A percentile compares a stretch with the other conserved stretches of the same genome.
phyloP scores from a whole-genome alignment of 2,329 filamentous ascomycete species.

The Xylaria sp. region DNA sequence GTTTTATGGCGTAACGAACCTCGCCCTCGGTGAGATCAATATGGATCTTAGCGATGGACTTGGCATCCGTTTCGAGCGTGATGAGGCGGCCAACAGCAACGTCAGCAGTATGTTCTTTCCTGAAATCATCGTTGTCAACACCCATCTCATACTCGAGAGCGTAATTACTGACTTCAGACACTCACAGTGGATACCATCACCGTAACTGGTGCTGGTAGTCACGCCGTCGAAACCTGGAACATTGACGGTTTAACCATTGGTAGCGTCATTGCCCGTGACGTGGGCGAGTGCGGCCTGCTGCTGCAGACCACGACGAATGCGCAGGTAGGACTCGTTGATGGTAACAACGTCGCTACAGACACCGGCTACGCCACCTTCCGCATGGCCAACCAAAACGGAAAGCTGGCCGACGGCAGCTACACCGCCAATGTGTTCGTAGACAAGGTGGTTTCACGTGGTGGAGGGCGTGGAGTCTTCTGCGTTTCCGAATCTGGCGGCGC shows the following conservation, averaged over 20 bases:
- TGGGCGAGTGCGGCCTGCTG: conserved; percentile 62
- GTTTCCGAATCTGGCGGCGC: conserved; percentile 62
- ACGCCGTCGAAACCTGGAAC: conserved; percentile 66
- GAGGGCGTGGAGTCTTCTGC: conserved; percentile 63
- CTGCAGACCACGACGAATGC: conserved; percentile 60
- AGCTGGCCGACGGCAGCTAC: conserved; percentile 54
- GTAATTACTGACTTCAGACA: neutral
- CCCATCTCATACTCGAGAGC: neutral
- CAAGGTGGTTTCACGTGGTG: conserved; percentile 59
- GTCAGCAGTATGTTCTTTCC: conserved; percentile 40
- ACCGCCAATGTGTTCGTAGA: conserved; percentile 59
- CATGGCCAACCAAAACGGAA: conserved; percentile 62
- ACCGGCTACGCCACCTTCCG: conserved; percentile 63
- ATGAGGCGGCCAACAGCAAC: conserved; percentile 56
- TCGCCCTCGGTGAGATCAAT: conserved; percentile 57
- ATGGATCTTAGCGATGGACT: conserved; percentile 61
- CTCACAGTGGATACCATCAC: conserved; percentile 52
- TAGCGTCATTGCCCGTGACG: conserved; percentile 57
- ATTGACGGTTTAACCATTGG: conserved; percentile 60
- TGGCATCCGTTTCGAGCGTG: conserved; percentile 64
- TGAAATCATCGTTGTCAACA: neutral
- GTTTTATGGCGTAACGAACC: conserved; percentile 57
- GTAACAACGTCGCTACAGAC: conserved; percentile 57
- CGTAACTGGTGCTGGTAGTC: conserved; percentile 59
- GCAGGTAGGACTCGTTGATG: conserved; percentile 59